Evolutionary conservation across 1,139 yeast genomes (phyloP).

Genomic region (Suzukiozyma palmioleophila): DNA sequence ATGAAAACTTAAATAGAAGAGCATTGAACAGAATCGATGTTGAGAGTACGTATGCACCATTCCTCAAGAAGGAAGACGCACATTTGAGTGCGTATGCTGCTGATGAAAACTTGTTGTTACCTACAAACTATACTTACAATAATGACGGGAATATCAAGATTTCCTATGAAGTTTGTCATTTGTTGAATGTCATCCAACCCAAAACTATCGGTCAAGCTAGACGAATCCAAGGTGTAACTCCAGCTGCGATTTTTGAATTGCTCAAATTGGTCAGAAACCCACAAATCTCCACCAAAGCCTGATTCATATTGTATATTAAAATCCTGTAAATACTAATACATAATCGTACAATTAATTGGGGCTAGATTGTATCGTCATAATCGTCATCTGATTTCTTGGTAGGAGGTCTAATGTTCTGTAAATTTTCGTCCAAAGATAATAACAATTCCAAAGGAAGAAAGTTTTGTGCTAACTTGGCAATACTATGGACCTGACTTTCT

Average conservation of each 20-base stretch:
- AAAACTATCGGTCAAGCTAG: conserved; percentile 92
- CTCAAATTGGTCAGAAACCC: conserved; percentile 40
- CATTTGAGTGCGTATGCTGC: conserved; percentile 75
- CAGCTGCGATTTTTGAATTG: conserved; percentile 72
- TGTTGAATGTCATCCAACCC: conserved; percentile 76
- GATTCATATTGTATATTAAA: conserved; percentile 3
- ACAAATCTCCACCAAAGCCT: conserved; percentile 14
- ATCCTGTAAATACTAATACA: conserved; percentile 5
- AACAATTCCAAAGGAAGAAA: conserved; percentile 36
- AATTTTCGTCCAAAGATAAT: conserved; percentile 30
- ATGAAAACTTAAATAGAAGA: conserved; percentile 41
- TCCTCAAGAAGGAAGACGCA: conserved; percentile 66
- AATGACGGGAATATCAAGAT: conserved; percentile 42
- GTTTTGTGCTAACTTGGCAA: conserved; percentile 31
- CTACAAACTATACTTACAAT: conserved; percentile 59
- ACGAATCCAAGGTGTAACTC: conserved; percentile 90
- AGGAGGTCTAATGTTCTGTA: conserved; percentile 11
- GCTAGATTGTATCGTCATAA: conserved; percentile 1
- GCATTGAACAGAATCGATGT: conserved; percentile 62
- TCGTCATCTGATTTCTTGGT: conserved; percentile 1
- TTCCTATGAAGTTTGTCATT: conserved; percentile 69
- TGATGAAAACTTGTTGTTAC: conserved; percentile 72
- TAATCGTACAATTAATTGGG: not conserved
- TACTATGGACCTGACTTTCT: conserved; percentile 17
- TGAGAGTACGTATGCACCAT: conserved; percentile 81